Base-by-base conservation (phyloP, 495 filamentous ascomycete genomes). In the Tuber calosporum region DNA sequence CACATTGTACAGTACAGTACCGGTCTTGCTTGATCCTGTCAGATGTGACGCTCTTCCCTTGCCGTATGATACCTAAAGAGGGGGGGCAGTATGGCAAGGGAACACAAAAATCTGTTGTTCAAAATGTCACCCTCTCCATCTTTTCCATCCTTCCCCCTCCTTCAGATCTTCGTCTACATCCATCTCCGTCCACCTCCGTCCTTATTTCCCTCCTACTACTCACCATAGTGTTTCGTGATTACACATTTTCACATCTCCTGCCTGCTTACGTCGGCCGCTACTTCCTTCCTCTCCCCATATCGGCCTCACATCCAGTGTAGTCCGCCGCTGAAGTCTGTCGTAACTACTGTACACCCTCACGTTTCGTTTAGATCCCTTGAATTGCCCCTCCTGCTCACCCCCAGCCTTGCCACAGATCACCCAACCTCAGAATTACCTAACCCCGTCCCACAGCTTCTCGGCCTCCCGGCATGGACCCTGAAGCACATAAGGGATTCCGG, bases 401-500 rank as follows among this genome's bases (percentile, higher is more conserved):
- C 43, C 34, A 58, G 40, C 26, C n/a, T 62, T 58, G 39, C 66
- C 26, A 4, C 30, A 62, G 53, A 62, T 62, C 7, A 62, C 53
- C 53, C 53, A 26, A 34, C 53, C 45, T 9, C 17, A 41, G 41
- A 67, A 22, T 70, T 26, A 69, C 37, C 38, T 67, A 53, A 71
- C 11, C 48, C 30, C 42, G 38, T 42, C 34, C 39, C 8, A 39
- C 42, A 70, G 67, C 67, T 70, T 69, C 53, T 62, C 34, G 26
- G 1, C 53, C 26, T 45, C 75, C 58, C 45, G 58, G 53, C n/a
- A 81, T 81, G 79, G 76, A 81, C 45, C 73, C 79, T 30, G 20
- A 76, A n/a, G 79, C 79, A 30, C 71, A 81, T 42, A 70, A 71
- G 36, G 72, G 76, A 48, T 81, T 78, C 67, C 72, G 79, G 38